Percentiles rank a stretch among this genome's conserved stretches.
Conservation (phyloP, 2,329 filamentous ascomycete genomes). For the Alternaria viburni region DNA sequence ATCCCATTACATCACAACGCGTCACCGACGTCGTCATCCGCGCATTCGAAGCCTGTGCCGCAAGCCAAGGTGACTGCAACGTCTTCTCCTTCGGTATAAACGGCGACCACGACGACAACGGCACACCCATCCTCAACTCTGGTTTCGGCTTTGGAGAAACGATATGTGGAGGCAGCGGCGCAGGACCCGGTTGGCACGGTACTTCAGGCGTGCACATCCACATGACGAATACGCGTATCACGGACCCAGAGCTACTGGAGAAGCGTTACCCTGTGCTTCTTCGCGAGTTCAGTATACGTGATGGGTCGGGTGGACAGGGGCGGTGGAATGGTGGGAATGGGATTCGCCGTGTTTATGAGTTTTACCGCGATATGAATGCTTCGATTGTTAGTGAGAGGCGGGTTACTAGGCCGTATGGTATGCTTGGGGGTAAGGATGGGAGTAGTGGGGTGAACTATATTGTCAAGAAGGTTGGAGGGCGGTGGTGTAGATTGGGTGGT, state of each 20-base stretch:
- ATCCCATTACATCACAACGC: constrained; percentile 39
- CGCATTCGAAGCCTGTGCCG: constrained; percentile 40
- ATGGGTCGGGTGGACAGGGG: constrained; percentile 39
- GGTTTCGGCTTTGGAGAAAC: constrained; percentile 48
- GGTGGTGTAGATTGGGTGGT: constrained; percentile 16
- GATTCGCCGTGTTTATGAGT: constrained; percentile 40
- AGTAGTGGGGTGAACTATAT: constrained; percentile 36
- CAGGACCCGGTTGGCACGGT: constrained; percentile 42
- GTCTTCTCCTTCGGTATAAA: constrained; percentile 40
- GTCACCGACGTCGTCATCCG: constrained; percentile 41
- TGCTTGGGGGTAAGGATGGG: constrained; percentile 37
- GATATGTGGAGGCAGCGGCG: constrained; percentile 46
- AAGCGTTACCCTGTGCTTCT: constrained; percentile 45
- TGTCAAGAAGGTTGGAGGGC: constrained; percentile 18
- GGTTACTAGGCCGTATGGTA: constrained; percentile 42
- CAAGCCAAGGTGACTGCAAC: constrained; percentile 40
- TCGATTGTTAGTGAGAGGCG: constrained; percentile 42
- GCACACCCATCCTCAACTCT: constrained; percentile 16
- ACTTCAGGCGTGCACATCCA: constrained; percentile 43
- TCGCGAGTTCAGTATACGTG: constrained; percentile 38
- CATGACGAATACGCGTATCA: constrained; percentile 49
- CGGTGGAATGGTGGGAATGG: constrained; percentile 40
- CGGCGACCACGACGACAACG: constrained; percentile 22
- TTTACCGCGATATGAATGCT: constrained; percentile 30
- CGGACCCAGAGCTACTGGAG: constrained; percentile 46